phyloP scores from a whole-genome alignment of 2,329 filamentous ascomycete genomes.

The Clathrospora elynae region DNA sequence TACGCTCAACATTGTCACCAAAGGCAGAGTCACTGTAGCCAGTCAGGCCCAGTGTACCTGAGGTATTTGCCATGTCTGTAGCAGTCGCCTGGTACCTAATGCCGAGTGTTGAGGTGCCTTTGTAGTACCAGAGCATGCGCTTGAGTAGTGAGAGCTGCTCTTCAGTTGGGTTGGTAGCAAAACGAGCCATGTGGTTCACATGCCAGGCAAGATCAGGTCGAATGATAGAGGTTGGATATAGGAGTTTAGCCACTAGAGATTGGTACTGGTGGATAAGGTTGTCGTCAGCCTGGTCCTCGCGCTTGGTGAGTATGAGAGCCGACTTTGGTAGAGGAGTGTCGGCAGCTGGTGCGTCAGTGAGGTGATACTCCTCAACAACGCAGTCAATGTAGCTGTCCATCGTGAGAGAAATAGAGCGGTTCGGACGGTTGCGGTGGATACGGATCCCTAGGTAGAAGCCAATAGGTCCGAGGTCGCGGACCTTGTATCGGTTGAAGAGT shows the following conservation, averaged over 20 bases:
- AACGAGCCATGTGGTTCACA: slow-evolving; percentile 17
- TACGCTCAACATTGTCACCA: slow-evolving; percentile 5
- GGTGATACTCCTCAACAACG: neutral
- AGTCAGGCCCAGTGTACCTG: slow-evolving; percentile 3
- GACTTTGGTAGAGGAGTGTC: neutral
- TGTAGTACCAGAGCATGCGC: slow-evolving; percentile 10
- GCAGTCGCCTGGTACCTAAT: slow-evolving; percentile 3
- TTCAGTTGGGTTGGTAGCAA: slow-evolving; percentile 13
- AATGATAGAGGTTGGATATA: slow-evolving; percentile 4
- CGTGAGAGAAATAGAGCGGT: neutral
- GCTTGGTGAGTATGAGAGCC: neutral
- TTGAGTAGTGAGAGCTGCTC: slow-evolving; percentile 1
- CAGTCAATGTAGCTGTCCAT: neutral
- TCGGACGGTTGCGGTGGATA: neutral
- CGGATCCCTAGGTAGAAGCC: neutral
- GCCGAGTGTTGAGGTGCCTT: neutral
- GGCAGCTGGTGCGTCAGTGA: neutral
- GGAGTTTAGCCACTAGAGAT: neutral
- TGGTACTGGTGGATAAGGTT: slow-evolving; percentile 2
- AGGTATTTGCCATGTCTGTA: neutral
- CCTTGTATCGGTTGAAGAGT: neutral
- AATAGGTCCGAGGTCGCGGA: neutral
- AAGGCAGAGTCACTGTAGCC: slow-evolving; percentile 27
- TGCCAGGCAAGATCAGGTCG: slow-evolving; percentile 21
- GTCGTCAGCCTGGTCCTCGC: neutral